A percentile compares a stretch with the other conserved stretches of the same genome.
phyloP scores from a whole-genome alignment of 2,329 filamentous ascomycete species.

The Venturia nashicola region DNA sequence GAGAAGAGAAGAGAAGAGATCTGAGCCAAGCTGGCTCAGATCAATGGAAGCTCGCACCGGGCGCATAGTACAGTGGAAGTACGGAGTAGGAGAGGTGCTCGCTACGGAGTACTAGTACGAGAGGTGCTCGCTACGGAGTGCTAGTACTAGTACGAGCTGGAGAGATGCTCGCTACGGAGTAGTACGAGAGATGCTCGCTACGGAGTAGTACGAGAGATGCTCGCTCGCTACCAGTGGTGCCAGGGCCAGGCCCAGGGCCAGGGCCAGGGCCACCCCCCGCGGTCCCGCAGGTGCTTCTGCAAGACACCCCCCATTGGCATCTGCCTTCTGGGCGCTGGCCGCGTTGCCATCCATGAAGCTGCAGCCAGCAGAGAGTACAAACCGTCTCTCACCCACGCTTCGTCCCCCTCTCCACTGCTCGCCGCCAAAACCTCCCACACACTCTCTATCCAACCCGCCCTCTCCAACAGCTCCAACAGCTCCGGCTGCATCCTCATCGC shows the following conservation, averaged over 20 bases:
- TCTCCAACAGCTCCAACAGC: background rate
- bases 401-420: background rate
- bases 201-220: no score
- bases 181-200: no score
- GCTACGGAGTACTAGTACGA: no score
- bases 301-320: background rate
- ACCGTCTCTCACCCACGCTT: background rate
- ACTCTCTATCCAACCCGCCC: background rate
- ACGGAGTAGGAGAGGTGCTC: no score
- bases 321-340: background rate
- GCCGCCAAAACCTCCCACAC: background rate
- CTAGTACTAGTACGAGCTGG: no score
- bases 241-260: no score
- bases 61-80: no score
- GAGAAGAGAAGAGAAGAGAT: no score
- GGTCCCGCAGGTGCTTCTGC: background rate
- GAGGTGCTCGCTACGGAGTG: no score
- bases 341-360: background rate
- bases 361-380: background rate
- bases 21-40: background rate
- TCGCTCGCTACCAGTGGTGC: no score
- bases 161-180: no score
- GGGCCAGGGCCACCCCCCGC: no score
- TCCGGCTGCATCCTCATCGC: background rate
- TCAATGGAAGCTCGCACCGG: background rate